phyloP scores from a whole-genome alignment of 768 basidiomycete species.

The Pulveroboletus ravenelii region DNA sequence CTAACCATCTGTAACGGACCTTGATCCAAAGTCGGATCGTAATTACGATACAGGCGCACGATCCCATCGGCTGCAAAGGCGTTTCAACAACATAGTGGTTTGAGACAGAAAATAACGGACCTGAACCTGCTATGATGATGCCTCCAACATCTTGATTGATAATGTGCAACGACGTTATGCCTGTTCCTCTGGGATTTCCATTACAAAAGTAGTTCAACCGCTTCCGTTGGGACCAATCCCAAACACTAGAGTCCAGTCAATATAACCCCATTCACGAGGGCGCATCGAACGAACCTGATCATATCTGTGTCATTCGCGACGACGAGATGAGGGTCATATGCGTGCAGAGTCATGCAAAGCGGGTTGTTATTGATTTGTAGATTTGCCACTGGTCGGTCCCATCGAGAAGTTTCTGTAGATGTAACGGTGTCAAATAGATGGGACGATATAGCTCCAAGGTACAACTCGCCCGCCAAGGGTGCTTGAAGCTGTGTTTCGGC shows the following conservation, averaged over 20 bases:
- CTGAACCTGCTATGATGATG: conserved; percentile 81
- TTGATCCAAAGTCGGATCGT: conserved; percentile 68
- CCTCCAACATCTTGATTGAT: conserved; percentile 96
- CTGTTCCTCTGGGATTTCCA: conserved; percentile 76
- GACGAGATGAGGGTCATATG: conserved; percentile 86
- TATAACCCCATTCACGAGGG: background rate
- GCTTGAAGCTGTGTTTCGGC: conserved; percentile 66
- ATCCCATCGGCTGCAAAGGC: conserved; percentile 76
- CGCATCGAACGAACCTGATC: conserved; percentile 56
- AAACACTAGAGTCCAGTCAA: conserved; percentile 54
- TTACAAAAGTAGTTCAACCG: conserved; percentile 83
- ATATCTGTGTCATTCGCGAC: conserved; percentile 82
- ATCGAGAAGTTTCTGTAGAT: conserved; percentile 51
- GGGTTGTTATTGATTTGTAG: conserved; percentile 58
- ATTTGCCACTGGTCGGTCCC: conserved; percentile 70
- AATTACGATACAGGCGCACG: conserved; percentile 88
- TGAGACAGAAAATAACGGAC: conserved; percentile 39
- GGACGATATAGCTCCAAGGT: conserved; percentile 18
- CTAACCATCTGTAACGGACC: conserved; percentile 87
- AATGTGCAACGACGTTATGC: conserved; percentile 83
- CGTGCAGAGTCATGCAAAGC: conserved; percentile 81
- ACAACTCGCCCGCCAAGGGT: conserved; percentile 62
- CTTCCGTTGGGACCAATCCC: conserved; percentile 87
- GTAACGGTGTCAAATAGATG: background rate
- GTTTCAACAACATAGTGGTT: background rate